phyloP scores from a whole-genome alignment of 139 green algal species.

The Chlamydomonas sphaeroides region DNA sequence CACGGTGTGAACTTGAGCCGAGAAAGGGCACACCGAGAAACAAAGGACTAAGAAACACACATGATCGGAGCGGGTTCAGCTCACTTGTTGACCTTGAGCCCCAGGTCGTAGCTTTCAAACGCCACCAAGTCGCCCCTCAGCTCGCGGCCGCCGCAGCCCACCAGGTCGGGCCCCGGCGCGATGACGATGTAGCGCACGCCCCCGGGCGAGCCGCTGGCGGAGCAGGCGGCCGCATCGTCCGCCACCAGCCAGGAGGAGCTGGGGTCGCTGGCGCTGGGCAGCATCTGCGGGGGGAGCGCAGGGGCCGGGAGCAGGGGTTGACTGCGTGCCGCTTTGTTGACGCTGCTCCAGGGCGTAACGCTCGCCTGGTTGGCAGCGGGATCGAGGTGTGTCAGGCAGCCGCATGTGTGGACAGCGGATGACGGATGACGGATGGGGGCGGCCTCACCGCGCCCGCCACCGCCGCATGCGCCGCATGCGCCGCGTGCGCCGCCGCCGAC shows the following conservation, averaged over 20 bases:
- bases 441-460: neutral
- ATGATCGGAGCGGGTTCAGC: no score
- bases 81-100: conserved; percentile 46
- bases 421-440: neutral
- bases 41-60: no score
- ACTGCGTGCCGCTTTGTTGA: no score
- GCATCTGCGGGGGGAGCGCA: no score
- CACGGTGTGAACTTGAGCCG: no score
- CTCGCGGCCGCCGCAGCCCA: neutral
- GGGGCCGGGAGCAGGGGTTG: no score
- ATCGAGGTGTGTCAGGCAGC: no score
- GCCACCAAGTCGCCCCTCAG: conserved; percentile 42
- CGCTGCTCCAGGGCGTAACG: no score
- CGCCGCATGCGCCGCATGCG: conserved; percentile 1
- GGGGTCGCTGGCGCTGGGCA: conserved; percentile 37
- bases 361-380: no score
- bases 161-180: conserved; percentile 4
- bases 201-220: no score
- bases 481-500: neutral
- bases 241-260: conserved; percentile 48
- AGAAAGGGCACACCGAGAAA: no score
- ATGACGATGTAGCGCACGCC: conserved; percentile 43
- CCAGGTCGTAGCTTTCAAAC: conserved; percentile 52
- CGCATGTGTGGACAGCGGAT: no score
- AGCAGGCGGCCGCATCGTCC: conserved; percentile 28